Percentiles rank a stretch among this genome's conserved stretches.
Evolutionary conservation across 2,329 filamentous ascomycete species (phyloP).

Genomic region (Gaeumannomyces sp.): DNA sequence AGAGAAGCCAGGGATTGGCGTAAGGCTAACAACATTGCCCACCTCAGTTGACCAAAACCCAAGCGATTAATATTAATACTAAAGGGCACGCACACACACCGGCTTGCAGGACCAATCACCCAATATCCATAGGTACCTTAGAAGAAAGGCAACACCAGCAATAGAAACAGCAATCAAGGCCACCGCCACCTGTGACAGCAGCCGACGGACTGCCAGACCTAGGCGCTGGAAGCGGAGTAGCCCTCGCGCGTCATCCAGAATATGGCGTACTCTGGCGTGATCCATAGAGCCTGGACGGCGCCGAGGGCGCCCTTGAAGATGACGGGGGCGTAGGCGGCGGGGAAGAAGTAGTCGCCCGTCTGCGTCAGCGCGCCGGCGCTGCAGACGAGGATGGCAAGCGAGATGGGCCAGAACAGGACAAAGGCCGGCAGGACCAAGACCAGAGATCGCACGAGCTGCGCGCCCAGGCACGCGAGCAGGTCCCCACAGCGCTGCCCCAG

Average conservation of each 20-base stretch:
- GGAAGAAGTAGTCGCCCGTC: slow-evolving; percentile 38
- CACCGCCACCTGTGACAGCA: too few relatives aligned
- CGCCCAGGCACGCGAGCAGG: slow-evolving; percentile 28
- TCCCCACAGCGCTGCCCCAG: slow-evolving; percentile 10
- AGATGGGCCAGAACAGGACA: slow-evolving; percentile 35
- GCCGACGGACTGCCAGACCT: neutral
- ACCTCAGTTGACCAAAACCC: neutral
- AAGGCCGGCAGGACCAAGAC: slow-evolving; percentile 33
- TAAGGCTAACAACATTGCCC: neutral
- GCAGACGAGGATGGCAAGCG: slow-evolving; percentile 35
- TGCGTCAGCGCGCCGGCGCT: slow-evolving; percentile 25
- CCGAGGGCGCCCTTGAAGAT: slow-evolving; percentile 45
- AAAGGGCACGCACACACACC: too few relatives aligned
- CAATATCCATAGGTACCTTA: neutral
- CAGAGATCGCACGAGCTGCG: slow-evolving; percentile 28
- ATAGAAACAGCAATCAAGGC: neutral
- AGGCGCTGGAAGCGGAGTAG: slow-evolving; percentile 16
- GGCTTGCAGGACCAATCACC: neutral
- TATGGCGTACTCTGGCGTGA: slow-evolving; percentile 40
- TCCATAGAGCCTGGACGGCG: slow-evolving; percentile 37
- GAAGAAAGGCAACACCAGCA: neutral
- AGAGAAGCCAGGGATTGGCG: neutral
- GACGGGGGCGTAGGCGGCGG: slow-evolving; percentile 37
- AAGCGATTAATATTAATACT: neutral
- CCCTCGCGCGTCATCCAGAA: slow-evolving; percentile 47